Conservation (phyloP, 352 stramenopile species). For the Globisporangium polare region DNA sequence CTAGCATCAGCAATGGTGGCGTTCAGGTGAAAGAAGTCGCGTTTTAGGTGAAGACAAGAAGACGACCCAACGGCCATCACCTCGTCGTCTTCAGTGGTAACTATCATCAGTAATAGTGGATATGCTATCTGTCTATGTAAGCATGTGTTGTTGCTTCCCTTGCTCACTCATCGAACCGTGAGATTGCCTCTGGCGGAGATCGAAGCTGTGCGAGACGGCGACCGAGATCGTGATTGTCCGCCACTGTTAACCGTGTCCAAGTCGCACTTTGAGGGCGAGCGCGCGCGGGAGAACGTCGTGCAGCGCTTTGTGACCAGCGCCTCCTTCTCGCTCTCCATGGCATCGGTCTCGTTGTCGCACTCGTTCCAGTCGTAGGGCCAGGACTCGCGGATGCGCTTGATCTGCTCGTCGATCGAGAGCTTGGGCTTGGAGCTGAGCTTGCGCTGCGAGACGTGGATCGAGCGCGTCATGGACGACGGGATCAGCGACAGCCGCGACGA, state of each 20-base stretch:
- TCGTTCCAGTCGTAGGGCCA: constrained; percentile 67
- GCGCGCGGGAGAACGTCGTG: constrained; percentile 26
- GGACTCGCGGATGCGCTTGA: constrained; percentile 57
- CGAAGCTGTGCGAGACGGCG: constrained; percentile 8
- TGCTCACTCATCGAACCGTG: constrained; percentile 13
- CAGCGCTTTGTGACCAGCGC: constrained; percentile 17
- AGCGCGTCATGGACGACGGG: constrained; percentile 53
- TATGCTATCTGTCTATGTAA: constrained; percentile 11
- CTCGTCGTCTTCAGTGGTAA: background rate
- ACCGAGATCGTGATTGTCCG: background rate
- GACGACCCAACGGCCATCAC: background rate
- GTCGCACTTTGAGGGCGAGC: constrained; percentile 4
- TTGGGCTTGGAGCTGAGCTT: constrained; percentile 16
- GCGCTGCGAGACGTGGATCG: constrained; percentile 40
- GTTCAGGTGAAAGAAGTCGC: constrained; percentile 69
- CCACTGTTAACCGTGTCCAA: background rate
- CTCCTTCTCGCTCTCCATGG: constrained; percentile 15
- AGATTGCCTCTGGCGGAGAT: constrained; percentile 5
- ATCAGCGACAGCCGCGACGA: constrained; percentile 19
- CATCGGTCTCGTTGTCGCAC: background rate
- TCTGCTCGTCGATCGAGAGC: constrained; percentile 31
- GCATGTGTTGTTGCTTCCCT: background rate
- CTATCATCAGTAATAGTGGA: constrained; percentile 14
- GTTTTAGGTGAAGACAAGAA: constrained; percentile 41
- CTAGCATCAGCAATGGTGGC: constrained; percentile 8